Evolutionary conservation across 1,284 basidiomycete genomes (phyloP).

Genomic region (Ganoderma boninense): DNA sequence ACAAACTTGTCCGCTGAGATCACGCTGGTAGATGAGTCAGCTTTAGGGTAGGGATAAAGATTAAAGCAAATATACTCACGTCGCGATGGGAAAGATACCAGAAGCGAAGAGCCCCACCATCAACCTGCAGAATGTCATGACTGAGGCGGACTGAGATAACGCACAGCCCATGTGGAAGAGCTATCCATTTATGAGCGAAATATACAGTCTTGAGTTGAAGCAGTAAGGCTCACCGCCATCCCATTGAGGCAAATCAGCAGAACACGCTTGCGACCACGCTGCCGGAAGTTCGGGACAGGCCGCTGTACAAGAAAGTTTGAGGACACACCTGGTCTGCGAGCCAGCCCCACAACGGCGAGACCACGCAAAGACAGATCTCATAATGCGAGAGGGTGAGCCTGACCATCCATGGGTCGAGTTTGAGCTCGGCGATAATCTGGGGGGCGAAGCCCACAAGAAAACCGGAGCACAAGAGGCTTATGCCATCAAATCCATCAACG

Average conservation of each 20-base stretch:
- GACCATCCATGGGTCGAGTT: background rate
- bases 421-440: constrained; percentile 7
- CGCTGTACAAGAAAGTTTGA: background rate
- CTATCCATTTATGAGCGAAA: background rate
- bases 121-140: background rate
- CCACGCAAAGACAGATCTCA: constrained; percentile 11
- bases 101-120: constrained; percentile 6
- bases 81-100: constrained; percentile 1
- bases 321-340: constrained; percentile 12
- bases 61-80: background rate
- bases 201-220: background rate
- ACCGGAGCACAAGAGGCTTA: background rate
- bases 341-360: constrained; percentile 11
- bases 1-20: constrained; percentile 3
- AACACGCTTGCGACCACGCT: constrained; percentile 15
- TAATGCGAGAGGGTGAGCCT: constrained; percentile 10
- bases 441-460: background rate
- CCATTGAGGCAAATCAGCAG: constrained; percentile 12
- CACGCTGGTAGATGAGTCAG: background rate
- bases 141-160: background rate
- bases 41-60: background rate
- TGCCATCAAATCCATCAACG: background rate
- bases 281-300: background rate
- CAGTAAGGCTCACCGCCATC: constrained; percentile 3
- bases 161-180: constrained; percentile 8